phyloP scores from a whole-genome alignment of 2,329 filamentous ascomycete genomes.

The Penicillium rolfsii region DNA sequence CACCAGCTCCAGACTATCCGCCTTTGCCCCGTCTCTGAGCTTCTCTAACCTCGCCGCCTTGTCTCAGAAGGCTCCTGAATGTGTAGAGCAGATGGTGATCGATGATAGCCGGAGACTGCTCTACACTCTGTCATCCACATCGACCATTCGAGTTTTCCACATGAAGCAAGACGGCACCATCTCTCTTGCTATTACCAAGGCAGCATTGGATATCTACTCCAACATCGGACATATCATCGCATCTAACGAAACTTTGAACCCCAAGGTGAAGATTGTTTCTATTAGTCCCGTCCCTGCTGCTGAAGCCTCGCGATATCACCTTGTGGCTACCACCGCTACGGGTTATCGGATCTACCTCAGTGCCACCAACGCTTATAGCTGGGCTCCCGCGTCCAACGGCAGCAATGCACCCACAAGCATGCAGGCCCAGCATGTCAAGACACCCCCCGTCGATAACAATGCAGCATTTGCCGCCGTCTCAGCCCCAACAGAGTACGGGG shows the following conservation, averaged over 20 bases:
- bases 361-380: slow-evolving; percentile 72
- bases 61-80: slow-evolving; percentile 56
- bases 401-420: slow-evolving; percentile 83
- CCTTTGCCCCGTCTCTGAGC: slow-evolving; percentile 50
- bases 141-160: slow-evolving; percentile 89
- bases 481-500: neutral
- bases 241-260: slow-evolving; percentile 70
- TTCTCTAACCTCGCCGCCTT: slow-evolving; percentile 36
- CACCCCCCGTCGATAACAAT: slow-evolving; percentile 66
- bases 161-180: slow-evolving; percentile 66
- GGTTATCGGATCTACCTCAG: slow-evolving; percentile 92
- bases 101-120: slow-evolving; percentile 87
- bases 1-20: slow-evolving; percentile 72
- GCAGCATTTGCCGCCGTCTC: slow-evolving; percentile 13
- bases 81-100: slow-evolving; percentile 77
- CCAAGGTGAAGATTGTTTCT: slow-evolving; percentile 73
- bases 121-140: slow-evolving; percentile 86
- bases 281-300: slow-evolving; percentile 84
- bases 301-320: slow-evolving; percentile 79
- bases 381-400: slow-evolving; percentile 58
- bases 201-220: slow-evolving; percentile 57
- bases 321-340: slow-evolving; percentile 87
- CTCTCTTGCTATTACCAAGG: slow-evolving; percentile 59
- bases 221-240: slow-evolving; percentile 84
- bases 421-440: slow-evolving; percentile 96